Evolutionary conservation across 805 yeast genomes (phyloP).

Genomic region (Ogataea haglerorum): DNA sequence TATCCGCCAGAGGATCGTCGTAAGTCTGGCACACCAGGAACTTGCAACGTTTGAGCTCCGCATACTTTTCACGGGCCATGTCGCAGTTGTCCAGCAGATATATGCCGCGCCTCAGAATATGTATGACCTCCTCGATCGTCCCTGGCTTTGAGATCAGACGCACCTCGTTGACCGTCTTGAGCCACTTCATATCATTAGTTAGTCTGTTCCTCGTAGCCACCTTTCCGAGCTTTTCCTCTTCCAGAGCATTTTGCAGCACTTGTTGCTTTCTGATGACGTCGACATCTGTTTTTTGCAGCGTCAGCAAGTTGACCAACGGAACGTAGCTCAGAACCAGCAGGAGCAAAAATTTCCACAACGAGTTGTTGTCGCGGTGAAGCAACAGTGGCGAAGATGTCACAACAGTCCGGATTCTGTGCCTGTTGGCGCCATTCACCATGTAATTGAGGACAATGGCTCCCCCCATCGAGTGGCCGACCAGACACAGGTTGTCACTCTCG

Average conservation of each 20-base stretch:
- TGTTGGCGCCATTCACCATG: slow-evolving; percentile 6
- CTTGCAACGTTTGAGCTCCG: neutral
- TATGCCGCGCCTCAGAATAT: slow-evolving; percentile 7
- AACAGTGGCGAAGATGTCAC: slow-evolving; percentile 8
- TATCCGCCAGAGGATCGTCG: slow-evolving; percentile 9
- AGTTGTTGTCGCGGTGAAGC: slow-evolving; percentile 7
- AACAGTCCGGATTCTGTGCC: slow-evolving; percentile 3
- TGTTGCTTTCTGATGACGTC: slow-evolving; percentile 4
- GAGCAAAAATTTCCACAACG: slow-evolving; percentile 3
- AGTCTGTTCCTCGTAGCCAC: slow-evolving; percentile 7
- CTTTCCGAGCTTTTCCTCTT: neutral
- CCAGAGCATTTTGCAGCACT: slow-evolving; percentile 2
- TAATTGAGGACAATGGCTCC: slow-evolving; percentile 11
- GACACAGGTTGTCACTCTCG: slow-evolving; percentile 1
- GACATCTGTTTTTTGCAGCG: slow-evolving; percentile 6
- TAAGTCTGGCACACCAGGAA: slow-evolving; percentile 10
- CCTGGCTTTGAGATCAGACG: slow-evolving; percentile 10
- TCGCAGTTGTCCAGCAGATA: neutral
- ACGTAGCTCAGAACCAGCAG: slow-evolving; percentile 9
- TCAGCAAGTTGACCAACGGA: slow-evolving; percentile 7
- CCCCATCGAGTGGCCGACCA: slow-evolving; percentile 12
- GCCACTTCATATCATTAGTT: slow-evolving; percentile 8
- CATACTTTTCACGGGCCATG: neutral
- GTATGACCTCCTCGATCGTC: slow-evolving; percentile 10
- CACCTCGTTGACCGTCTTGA: slow-evolving; percentile 8